A percentile compares a stretch with the other conserved stretches of the same genome.
phyloP scores from a whole-genome alignment of 768 basidiomycete species.

The Termitomyces sp. region DNA sequence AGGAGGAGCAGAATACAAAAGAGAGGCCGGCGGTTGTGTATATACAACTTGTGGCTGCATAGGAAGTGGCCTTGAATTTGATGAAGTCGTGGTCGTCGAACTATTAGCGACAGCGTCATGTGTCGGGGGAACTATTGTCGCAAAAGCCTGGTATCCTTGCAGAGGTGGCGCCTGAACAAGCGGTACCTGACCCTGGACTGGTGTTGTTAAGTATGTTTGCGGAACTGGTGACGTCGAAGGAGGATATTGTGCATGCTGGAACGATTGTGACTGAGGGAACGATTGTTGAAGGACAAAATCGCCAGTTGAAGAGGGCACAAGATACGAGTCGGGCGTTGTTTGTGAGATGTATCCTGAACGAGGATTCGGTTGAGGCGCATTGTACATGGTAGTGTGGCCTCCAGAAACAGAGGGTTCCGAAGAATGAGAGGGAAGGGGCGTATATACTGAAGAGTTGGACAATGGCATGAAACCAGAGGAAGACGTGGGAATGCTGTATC shows the following conservation, averaged over 20 bases:
- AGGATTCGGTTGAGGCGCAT: constrained; percentile 28
- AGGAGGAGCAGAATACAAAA: constrained; percentile 24
- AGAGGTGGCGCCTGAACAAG: constrained; percentile 27
- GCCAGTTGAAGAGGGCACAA: constrained; percentile 27
- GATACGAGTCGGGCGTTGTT: constrained; percentile 16
- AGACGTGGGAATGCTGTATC: constrained; percentile 60
- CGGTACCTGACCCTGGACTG: constrained; percentile 15
- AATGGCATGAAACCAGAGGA: constrained; percentile 69
- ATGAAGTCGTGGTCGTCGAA: constrained; percentile 14
- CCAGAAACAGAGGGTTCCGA: constrained; percentile 19
- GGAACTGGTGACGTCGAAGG: constrained; percentile 30
- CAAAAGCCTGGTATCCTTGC: constrained; percentile 26
- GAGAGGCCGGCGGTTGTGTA: constrained; percentile 23
- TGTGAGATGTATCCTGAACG: constrained; percentile 24
- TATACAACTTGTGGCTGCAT: constrained; percentile 38
- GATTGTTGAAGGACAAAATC: constrained; percentile 33
- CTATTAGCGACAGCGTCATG: constrained; percentile 28
- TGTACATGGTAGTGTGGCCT: constrained; percentile 21
- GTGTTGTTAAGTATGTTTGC: constrained; percentile 31
- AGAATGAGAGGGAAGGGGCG: constrained; percentile 37
- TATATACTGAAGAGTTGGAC: constrained; percentile 32
- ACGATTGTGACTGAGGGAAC: constrained; percentile 25
- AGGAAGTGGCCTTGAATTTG: constrained; percentile 36
- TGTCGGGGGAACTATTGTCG: constrained; percentile 25
- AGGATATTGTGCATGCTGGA: constrained; percentile 29